Evolutionary conservation across 352 stramenopile species (phyloP), one percentile per base, ranked within the genome.

Genomic region (Elongisporangium senticosum): DNA sequence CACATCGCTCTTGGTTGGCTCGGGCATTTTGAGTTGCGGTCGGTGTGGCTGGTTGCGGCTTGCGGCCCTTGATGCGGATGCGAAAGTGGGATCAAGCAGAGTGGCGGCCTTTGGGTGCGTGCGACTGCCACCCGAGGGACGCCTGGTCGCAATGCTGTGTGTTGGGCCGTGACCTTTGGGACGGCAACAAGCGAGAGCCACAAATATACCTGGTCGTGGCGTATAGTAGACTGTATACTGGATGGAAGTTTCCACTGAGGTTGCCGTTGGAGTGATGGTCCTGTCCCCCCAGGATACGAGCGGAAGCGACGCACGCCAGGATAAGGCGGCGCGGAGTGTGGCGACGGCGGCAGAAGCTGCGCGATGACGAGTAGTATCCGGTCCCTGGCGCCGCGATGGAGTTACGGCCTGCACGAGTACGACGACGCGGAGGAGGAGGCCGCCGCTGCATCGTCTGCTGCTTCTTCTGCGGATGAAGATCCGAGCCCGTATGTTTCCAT

Each of bases 1-100:
- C 24, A 40, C 33, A 7, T 84, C 73, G 33, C 17, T 69, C 59
- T 86, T 89, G 11, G 57, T 53, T 43, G 79, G 60, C 57, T 91
- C 75, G 0, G 75, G 77, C 77, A 91, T 91, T 10, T 55, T 67
- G 58, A 53, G 52, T 33, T 56, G 43, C 20, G 33, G 33, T 39
- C 28, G 28, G 11, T 43, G 33, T 17, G 33, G 13, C 28, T 39
- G 28, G 28, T 13, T 39, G 28, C 28, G 28, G 28, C 10, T 43
- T 43, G 33, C 33, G 33, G 33, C 33, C 4, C 33, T 43, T 43
- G 33, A 43, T 43, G 33, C 33, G 33, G 33, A 43, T 43, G 33
- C 33, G 33, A 43, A 43, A 43, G 33, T 43, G 33, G 33, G 33
- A 43, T 43, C 33, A 10, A 43, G 33, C 33, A 43, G 10, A 43